phyloP scores from a whole-genome alignment of 495 filamentous ascomycete genomes.

The Penicillium cataractarum region DNA sequence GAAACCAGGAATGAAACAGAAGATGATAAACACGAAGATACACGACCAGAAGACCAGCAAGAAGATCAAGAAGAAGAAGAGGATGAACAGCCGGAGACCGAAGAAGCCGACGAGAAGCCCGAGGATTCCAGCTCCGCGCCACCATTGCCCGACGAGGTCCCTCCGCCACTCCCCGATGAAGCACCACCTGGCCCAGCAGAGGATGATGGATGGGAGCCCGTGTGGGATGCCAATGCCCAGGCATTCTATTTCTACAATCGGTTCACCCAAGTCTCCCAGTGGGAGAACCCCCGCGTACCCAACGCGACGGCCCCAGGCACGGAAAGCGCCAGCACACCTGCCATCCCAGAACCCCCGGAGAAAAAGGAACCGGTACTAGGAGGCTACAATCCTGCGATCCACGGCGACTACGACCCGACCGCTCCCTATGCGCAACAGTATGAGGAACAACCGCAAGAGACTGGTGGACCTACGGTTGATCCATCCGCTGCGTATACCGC shows the following conservation, averaged over 20 bases:
- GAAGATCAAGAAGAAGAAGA: conserved; percentile 19
- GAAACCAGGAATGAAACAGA: conserved; percentile 17
- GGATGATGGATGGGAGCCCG: conserved; percentile 89
- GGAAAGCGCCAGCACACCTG: conserved; percentile 19
- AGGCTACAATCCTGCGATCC: conserved; percentile 94
- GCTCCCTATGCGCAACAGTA: conserved; percentile 81
- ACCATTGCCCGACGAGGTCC: conserved; percentile 54
- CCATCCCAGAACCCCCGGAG: conserved; percentile 6
- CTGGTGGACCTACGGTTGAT: conserved; percentile 33
- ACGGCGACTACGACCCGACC: conserved; percentile 92
- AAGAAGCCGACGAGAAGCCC: conserved; percentile 24
- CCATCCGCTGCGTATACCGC: conserved; percentile 58
- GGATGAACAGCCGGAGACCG: conserved; percentile 16
- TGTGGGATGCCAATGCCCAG: conserved; percentile 74
- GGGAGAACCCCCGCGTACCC: conserved; percentile 86
- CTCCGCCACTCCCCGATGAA: conserved; percentile 56
- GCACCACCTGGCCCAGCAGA: conserved; percentile 50
- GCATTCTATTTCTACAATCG: conserved; percentile 92
- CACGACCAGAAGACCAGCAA: conserved; percentile 17
- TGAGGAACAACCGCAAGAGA: conserved; percentile 35
- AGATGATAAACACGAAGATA: conserved; percentile 8
- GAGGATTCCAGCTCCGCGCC: conserved; percentile 39
- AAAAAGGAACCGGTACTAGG: conserved; percentile 48
- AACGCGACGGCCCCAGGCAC: conserved; percentile 36
- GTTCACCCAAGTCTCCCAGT: conserved; percentile 74